Evolutionary conservation across 331 rosid species (phyloP).

Genomic region (Cydonia oblonga): DNA sequence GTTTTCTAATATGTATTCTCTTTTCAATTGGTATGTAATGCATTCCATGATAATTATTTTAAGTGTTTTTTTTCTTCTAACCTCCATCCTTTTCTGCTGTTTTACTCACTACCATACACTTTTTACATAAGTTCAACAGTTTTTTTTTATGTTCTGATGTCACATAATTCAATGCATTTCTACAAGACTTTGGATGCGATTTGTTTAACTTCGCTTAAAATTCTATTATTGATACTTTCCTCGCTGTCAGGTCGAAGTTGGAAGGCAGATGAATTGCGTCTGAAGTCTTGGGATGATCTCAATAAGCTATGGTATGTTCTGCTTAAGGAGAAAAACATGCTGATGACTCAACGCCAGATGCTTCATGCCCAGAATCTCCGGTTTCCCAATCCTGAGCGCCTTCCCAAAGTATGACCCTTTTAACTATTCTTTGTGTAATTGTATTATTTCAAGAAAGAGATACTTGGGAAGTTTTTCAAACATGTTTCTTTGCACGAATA

Average conservation of each 20-base stretch:
- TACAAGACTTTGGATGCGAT: background rate
- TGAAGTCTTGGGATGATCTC: constrained; percentile 94
- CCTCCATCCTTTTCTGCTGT: background rate
- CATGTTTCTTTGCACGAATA: background rate
- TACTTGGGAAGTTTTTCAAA: background rate
- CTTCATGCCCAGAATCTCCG: constrained; percentile 79
- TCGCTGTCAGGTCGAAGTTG: constrained; percentile 67
- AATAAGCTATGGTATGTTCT: constrained; percentile 76
- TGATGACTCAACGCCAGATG: constrained; percentile 94
- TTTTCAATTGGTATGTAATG: background rate
- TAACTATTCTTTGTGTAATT: background rate
- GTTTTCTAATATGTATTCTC: background rate
- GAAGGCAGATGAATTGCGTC: constrained; percentile 76
- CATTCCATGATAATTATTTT: background rate
- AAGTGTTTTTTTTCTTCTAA: background rate
- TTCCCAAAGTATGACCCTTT: constrained; percentile 52
- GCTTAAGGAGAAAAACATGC: constrained; percentile 82
- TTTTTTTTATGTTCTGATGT: background rate
- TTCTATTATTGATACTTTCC: background rate
- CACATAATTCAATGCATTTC: background rate
- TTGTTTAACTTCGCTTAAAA: background rate
- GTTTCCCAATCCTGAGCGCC: constrained; percentile 71
- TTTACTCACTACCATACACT: too few relatives aligned
- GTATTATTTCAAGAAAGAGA: background rate
- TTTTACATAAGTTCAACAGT: too few relatives aligned